Base-by-base conservation (phyloP, 2,329 filamentous ascomycete species). In the Curvularia verruculosa region DNA sequence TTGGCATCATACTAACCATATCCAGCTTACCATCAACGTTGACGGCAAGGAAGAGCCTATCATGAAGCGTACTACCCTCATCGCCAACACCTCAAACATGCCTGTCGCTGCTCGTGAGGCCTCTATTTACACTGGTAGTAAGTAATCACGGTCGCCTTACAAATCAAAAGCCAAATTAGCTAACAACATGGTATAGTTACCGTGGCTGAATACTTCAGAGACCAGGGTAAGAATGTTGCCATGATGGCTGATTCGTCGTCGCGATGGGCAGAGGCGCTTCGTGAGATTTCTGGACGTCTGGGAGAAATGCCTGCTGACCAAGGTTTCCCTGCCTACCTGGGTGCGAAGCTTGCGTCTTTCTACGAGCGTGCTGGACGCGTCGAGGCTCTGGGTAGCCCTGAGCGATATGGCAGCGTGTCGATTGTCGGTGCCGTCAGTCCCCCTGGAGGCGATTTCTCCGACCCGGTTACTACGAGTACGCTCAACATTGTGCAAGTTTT, bases 191-290 rank as follows among this genome's bases (percentile, higher is more conserved):
- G 10, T 5, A 43, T 13, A 43, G 40, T 45, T 2, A 45, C 43
- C 0, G 89, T 97, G 0, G 91, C 92, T 40, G 95, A 99, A 77
- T 99, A 99, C 74, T 98, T 98, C 83, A 86, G 95, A 66, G 95
- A 99, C 74, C 92, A 96, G 79, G 95, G 95, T 64, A 94, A 98
- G 80, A 86, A 96, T 77, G 95, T 99, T 37, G 94, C 95, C 70
- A 99, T 99, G 95, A 99, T 99, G 95, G 95, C 95, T 63, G 95
- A 99, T 80, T 98, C 95, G 15, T 90, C 94, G 50, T 99, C 95
- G 52, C 92, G 95, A 66, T 99, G 95, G 95, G 95, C 95, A 63
- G 95, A 99, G 82, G 95, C 95, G 75, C 86, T 99, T 77, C 92
- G 95, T 90, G 95, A 99, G 79, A 89, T 99, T 78, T 99, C 95